Percentiles rank a stretch among this genome's conserved stretches.
phyloP scores from a whole-genome alignment of 2,329 filamentous ascomycete genomes.

The Xylaria sp. region DNA sequence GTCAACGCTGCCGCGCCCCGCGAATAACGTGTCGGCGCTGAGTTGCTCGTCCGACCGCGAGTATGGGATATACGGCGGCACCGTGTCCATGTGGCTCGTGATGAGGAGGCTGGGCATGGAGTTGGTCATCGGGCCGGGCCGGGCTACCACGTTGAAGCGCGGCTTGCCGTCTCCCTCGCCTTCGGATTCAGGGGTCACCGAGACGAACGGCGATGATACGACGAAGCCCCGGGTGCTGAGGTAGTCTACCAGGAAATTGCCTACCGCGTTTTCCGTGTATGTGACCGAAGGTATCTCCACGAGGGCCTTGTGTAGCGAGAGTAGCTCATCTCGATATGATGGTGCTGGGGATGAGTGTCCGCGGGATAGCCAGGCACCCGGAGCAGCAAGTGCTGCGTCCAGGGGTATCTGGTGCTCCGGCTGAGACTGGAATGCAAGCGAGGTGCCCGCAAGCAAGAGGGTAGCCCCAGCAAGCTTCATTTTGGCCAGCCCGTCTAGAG shows the following conservation, averaged over 20 bases:
- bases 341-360: conserved; percentile 39
- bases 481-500: not conserved
- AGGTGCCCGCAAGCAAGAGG: conserved; percentile 26
- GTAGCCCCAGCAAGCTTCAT: conserved; percentile 33
- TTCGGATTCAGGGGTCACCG: conserved; percentile 49
- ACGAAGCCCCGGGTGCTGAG: conserved; percentile 61
- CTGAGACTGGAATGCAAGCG: not conserved
- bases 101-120: conserved; percentile 67
- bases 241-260: conserved; percentile 74
- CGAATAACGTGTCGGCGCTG: conserved; percentile 64
- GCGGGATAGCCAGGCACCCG: not conserved
- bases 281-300: conserved; percentile 78
- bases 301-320: conserved; percentile 80
- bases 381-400: not conserved
- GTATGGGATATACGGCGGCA: conserved; percentile 79
- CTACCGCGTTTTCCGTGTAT: conserved; percentile 74
- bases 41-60: conserved; percentile 61
- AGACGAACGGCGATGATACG: conserved; percentile 57
- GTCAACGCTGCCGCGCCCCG: conserved; percentile 79
- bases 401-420: conserved; percentile 5
- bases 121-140: conserved; percentile 56
- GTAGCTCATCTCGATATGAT: conserved; percentile 63
- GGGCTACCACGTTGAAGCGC: conserved; percentile 84
- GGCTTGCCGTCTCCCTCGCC: conserved; percentile 40
- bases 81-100: conserved; percentile 84